These are phyloP conservation scores for Fistulinella prunicolor DNA, from an alignment of 768 basidiomycete species.

Conservation along the genomic window DNA sequence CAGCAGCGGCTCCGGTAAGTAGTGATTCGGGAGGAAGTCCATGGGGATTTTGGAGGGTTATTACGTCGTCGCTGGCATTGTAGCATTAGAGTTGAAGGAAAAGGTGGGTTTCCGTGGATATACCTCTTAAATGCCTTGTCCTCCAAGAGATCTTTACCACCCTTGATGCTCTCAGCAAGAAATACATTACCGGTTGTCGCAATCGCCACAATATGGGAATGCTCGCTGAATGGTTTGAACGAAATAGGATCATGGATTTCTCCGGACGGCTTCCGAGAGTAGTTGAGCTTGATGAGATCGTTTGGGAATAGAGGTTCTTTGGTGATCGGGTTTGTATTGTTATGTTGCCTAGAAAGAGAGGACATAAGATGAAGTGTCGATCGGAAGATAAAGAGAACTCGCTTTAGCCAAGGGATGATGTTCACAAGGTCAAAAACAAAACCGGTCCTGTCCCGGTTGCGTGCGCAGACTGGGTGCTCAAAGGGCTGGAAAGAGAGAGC, in stretches of 20 bases:
- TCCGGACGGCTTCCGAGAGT: constrained; percentile 79
- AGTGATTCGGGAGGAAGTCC: constrained; percentile 61
- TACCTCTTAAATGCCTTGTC: constrained; percentile 87
- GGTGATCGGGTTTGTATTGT: constrained; percentile 77
- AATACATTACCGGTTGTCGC: constrained; percentile 92
- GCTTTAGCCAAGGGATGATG: constrained; percentile 95
- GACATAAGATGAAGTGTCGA: constrained; percentile 9
- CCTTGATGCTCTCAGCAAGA: constrained; percentile 85
- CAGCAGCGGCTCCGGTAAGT: constrained; percentile 25
- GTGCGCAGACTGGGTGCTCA: constrained; percentile 81
- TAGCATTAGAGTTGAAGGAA: not conserved
- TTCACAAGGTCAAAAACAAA: constrained; percentile 86
- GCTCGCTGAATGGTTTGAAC: constrained; percentile 95
- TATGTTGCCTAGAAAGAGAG: constrained; percentile 58
- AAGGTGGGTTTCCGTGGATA: constrained; percentile 11
- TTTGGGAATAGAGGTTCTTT: constrained; percentile 66
- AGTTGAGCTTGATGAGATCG: constrained; percentile 77
- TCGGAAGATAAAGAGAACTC: constrained; percentile 26
- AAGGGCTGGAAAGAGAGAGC: constrained; percentile 90
- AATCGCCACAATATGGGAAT: constrained; percentile 92
- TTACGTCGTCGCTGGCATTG: constrained; percentile 69
- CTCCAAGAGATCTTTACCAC: constrained; percentile 79
- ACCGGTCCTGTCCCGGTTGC: constrained; percentile 78
- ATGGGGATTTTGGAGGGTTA: constrained; percentile 92
- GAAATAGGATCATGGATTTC: constrained; percentile 95